phyloP scores from a whole-genome alignment of 495 filamentous ascomycete genomes.

The Ramalina peruviana region DNA sequence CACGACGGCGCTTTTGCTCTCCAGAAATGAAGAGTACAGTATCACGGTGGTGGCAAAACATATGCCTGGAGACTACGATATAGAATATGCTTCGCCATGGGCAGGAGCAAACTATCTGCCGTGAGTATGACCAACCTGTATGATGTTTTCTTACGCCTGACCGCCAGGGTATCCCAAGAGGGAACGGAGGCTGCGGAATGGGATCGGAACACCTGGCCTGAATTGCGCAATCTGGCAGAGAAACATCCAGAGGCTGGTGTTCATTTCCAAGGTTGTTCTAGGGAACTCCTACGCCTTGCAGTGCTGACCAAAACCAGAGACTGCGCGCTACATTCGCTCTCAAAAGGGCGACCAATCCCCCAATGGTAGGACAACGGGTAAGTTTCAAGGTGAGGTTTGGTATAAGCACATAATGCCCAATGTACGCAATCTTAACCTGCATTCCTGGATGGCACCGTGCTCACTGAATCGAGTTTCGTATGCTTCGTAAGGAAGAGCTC shows the following conservation, averaged over 20 bases:
- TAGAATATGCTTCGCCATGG: slow-evolving; percentile 92
- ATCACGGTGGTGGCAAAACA: slow-evolving; percentile 86
- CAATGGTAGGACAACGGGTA: slow-evolving; percentile 38
- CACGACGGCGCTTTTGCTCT: slow-evolving; percentile 77
- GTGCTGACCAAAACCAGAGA: slow-evolving; percentile 24
- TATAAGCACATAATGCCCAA: slow-evolving; percentile 64
- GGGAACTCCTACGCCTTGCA: neutral
- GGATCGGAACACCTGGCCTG: slow-evolving; percentile 57
- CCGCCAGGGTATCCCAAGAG: slow-evolving; percentile 35
- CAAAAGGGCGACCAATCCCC: slow-evolving; percentile 39
- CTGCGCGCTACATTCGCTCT: slow-evolving; percentile 46
- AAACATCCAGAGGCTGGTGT: slow-evolving; percentile 78
- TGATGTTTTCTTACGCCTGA: neutral
- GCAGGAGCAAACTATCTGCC: slow-evolving; percentile 88
- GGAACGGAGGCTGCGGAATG: slow-evolving; percentile 41
- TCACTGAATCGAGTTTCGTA: slow-evolving; percentile 31
- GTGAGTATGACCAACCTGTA: slow-evolving; percentile 29
- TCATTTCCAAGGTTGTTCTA: slow-evolving; percentile 58
- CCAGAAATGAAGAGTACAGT: slow-evolving; percentile 49
- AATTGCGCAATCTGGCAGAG: slow-evolving; percentile 46
- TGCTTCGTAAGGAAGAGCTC: slow-evolving; percentile 40
- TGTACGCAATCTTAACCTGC: slow-evolving; percentile 24
- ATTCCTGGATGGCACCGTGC: neutral
- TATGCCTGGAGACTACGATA: slow-evolving; percentile 97
- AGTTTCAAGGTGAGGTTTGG: slow-evolving; percentile 70